Evolutionary conservation across 1,284 basidiomycete species (phyloP).

Genomic region (Taiwanofungus camphoratus): DNA sequence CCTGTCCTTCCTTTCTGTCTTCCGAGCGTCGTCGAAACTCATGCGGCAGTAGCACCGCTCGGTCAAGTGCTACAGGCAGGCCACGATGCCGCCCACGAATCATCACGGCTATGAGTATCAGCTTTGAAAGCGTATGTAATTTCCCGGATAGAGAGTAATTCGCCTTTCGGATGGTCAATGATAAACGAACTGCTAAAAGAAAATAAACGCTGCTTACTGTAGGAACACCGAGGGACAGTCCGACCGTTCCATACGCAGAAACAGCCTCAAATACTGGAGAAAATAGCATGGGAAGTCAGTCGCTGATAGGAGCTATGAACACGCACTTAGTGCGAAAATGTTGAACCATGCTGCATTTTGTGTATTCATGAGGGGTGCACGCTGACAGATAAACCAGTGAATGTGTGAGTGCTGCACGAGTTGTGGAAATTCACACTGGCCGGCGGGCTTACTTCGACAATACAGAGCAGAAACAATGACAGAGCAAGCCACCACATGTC

Average conservation of each 20-base stretch:
- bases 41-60: constrained; percentile 48
- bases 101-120: constrained; percentile 75
- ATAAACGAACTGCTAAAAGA: neutral
- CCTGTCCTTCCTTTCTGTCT: neutral
- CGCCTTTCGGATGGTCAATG: constrained; percentile 28
- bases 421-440: too few relatives aligned
- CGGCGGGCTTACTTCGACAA: constrained; percentile 68
- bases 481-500: constrained; percentile 90
- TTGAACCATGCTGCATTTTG: constrained; percentile 55
- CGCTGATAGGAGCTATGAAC: neutral
- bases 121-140: constrained; percentile 63
- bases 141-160: constrained; percentile 64
- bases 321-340: constrained; percentile 41
- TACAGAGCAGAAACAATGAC: constrained; percentile 78
- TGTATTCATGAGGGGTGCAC: constrained; percentile 39
- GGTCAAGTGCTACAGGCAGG: constrained; percentile 66
- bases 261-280: constrained; percentile 57
- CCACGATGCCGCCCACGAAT: constrained; percentile 73
- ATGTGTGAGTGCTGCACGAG: too few relatives aligned
- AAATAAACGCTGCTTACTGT: constrained; percentile 29
- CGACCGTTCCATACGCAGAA: constrained; percentile 65
- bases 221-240: constrained; percentile 66
- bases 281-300: neutral
- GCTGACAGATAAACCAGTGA: constrained; percentile 32
- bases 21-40: constrained; percentile 13